A percentile compares a stretch with the other conserved stretches of the same genome.
phyloP scores from a whole-genome alignment of 306 rosid genomes.

The Boehmeria nivea region DNA sequence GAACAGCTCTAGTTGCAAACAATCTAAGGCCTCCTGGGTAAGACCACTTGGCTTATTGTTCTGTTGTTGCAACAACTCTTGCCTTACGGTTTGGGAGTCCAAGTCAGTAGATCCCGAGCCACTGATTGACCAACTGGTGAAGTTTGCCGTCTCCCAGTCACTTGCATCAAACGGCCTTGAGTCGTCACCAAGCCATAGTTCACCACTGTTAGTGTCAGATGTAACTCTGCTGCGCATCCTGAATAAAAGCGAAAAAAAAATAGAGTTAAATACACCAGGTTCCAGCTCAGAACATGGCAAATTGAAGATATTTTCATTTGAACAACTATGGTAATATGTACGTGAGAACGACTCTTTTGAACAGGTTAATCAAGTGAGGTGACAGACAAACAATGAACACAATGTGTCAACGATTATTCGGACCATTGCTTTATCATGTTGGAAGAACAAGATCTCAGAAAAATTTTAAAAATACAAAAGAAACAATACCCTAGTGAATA shows the following conservation, averaged over 20 bases:
- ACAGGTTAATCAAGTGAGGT: too few species aligned
- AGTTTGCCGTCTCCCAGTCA: slow-evolving; percentile 31
- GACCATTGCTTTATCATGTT: too few species aligned
- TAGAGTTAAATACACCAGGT: slow-evolving; percentile 10
- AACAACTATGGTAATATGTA: too few species aligned
- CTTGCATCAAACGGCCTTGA: slow-evolving; percentile 15
- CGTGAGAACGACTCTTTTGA: too few species aligned
- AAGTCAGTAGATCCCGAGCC: slow-evolving; percentile 27
- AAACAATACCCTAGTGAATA: too few species aligned
- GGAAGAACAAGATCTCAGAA: too few species aligned
- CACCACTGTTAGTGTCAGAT: not conserved
- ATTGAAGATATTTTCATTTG: too few species aligned
- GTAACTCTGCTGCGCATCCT: slow-evolving; percentile 36
- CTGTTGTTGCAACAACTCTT: slow-evolving; percentile 32
- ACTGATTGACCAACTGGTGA: slow-evolving; percentile 18
- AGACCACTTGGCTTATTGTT: slow-evolving; percentile 69
- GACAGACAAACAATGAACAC: too few species aligned
- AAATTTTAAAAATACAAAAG: too few species aligned
- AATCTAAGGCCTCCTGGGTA: slow-evolving; percentile 53
- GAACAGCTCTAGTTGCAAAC: slow-evolving; percentile 48
- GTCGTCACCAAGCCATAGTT: slow-evolving; percentile 10
- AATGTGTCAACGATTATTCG: too few species aligned
- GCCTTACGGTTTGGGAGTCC: slow-evolving; percentile 47
- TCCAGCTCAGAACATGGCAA: not conserved
- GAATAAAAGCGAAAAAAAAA: not conserved